Percentiles rank a stretch among this genome's conserved stretches.
These are phyloP conservation scores for Ceratonia siliqua DNA, from an alignment of 306 rosid genomes.

Conservation along the genomic window DNA sequence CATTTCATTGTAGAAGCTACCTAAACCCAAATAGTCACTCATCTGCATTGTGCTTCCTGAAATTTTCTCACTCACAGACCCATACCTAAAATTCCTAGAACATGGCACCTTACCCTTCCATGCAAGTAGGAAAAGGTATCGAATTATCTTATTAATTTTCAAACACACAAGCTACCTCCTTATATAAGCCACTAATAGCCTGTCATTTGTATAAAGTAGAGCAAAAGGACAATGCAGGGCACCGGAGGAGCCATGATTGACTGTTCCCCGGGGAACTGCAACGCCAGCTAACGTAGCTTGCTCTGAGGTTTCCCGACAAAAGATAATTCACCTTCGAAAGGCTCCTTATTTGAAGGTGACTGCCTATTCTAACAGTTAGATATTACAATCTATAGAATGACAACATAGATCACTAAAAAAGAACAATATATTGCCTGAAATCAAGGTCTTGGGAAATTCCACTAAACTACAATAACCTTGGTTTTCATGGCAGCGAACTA, in stretches of 20 bases:
- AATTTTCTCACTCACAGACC: not conserved
- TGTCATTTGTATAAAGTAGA: not conserved
- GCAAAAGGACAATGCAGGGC: not conserved
- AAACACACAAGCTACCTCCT: not conserved
- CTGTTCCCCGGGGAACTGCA: not conserved
- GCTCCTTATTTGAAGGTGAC: not conserved
- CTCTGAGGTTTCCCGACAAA: too few species aligned
- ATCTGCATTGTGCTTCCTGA: conserved; percentile 1
- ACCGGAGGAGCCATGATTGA: not conserved
- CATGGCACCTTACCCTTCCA: not conserved
- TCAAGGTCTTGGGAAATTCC: not conserved
- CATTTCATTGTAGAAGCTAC: conserved; percentile 6
- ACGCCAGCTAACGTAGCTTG: not conserved
- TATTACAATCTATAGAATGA: not conserved
- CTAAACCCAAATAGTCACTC: conserved; percentile 22
- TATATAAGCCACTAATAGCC: not conserved
- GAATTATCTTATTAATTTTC: conserved; percentile 1
- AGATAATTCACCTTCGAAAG: not conserved
- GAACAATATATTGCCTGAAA: not conserved
- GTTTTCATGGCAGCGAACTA: not conserved
- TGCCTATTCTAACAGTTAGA: not conserved
- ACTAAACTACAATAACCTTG: not conserved
- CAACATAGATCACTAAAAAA: not conserved
- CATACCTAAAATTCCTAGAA: not conserved
- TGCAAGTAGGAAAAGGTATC: not conserved